Evolutionary conservation across 129 eudicot genomes (phyloP).

Genomic region (Cynara cardunculus): DNA sequence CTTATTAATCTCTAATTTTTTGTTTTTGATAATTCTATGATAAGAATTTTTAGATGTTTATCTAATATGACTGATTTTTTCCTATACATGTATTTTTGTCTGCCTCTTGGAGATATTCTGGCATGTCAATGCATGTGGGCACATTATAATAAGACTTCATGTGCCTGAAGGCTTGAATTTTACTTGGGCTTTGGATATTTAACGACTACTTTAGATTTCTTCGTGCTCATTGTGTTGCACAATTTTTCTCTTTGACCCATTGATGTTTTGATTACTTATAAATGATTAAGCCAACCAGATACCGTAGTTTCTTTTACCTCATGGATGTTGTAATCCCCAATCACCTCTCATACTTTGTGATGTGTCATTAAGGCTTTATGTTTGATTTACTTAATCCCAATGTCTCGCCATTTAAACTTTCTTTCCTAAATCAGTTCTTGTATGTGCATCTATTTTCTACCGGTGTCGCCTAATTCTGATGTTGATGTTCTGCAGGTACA

Average conservation of each 20-base stretch:
- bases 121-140: not conserved
- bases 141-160: not conserved
- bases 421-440: not conserved
- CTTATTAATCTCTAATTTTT: too few relatives aligned
- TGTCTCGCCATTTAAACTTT: not conserved
- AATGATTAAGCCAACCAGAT: not conserved
- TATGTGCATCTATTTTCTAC: not conserved
- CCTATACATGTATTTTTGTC: not conserved
- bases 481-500: constrained; percentile 49
- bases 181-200: not conserved
- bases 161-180: not conserved
- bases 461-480: not conserved
- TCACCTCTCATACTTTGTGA: not conserved
- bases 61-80: not conserved
- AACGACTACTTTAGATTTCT: not conserved
- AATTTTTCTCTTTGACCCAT: not conserved
- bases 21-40: not conserved
- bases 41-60: not conserved
- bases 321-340: not conserved
- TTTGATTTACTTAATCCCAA: not conserved
- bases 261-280: not conserved
- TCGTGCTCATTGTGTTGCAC: not conserved
- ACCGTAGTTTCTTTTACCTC: not conserved
- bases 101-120: not conserved
- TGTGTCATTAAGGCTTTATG: not conserved